These are phyloP conservation scores for Stemphylium beticola DNA, from an alignment of 2,329 filamentous ascomycete genomes.

Conservation along the genomic window DNA sequence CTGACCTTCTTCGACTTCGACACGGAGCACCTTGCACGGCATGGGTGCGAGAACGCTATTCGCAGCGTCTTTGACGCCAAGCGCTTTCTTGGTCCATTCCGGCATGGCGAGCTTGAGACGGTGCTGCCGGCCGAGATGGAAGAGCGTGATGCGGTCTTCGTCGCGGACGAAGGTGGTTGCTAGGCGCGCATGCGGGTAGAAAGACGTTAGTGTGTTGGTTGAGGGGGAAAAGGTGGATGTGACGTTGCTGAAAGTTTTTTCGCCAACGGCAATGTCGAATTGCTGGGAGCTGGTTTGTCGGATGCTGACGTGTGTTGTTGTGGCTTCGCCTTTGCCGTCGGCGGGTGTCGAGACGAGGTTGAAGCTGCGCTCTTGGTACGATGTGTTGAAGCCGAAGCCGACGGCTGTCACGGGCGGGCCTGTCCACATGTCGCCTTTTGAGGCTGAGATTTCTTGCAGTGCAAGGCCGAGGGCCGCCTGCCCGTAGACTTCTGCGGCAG, in stretches of 20 bases:
- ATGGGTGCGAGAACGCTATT: slow-evolving; percentile 92
- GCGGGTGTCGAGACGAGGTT: slow-evolving; percentile 58
- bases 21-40: slow-evolving; percentile 94
- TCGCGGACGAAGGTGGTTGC: slow-evolving; percentile 77
- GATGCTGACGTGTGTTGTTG: slow-evolving; percentile 56
- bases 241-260: slow-evolving; percentile 50
- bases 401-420: slow-evolving; percentile 45
- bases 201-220: slow-evolving; percentile 66
- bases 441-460: slow-evolving; percentile 49
- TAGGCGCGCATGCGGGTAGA: slow-evolving; percentile 81
- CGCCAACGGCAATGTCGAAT: slow-evolving; percentile 59
- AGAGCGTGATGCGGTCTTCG: slow-evolving; percentile 71
- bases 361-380: slow-evolving; percentile 68
- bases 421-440: slow-evolving; percentile 51
- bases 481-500: slow-evolving; percentile 76
- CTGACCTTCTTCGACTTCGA: slow-evolving; percentile 84
- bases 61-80: slow-evolving; percentile 78
- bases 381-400: slow-evolving; percentile 60
- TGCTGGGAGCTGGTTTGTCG: slow-evolving; percentile 57
- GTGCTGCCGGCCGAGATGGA: slow-evolving; percentile 70
- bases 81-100: slow-evolving; percentile 83
- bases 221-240: slow-evolving; percentile 55
- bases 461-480: slow-evolving; percentile 85
- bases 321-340: slow-evolving; percentile 49
- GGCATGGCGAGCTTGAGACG: slow-evolving; percentile 65